These are phyloP conservation scores for Paecilomyces variotii DNA, from an alignment of 2,329 filamentous ascomycete genomes.

Conservation along the genomic window DNA sequence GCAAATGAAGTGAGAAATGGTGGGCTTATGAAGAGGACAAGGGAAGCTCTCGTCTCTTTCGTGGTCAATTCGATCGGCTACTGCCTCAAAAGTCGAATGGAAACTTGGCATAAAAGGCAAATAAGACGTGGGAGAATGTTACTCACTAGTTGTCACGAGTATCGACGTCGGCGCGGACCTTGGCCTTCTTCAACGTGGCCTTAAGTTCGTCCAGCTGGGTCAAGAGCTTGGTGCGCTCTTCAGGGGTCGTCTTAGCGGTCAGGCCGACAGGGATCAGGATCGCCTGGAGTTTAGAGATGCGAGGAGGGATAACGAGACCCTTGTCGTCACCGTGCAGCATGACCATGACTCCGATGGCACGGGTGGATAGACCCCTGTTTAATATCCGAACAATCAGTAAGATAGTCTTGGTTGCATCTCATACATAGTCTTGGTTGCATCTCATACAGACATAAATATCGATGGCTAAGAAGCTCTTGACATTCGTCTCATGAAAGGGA, in stretches of 20 bases:
- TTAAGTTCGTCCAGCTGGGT: not conserved
- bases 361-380: not conserved
- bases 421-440: not conserved
- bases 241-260: not conserved
- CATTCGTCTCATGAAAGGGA: not conserved
- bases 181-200: not conserved
- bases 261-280: not conserved
- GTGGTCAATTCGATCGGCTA: not conserved
- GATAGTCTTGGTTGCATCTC: not conserved
- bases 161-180: not conserved
- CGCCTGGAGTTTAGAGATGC: not conserved
- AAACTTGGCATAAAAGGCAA: not conserved
- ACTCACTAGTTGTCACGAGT: not conserved
- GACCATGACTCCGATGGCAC: not conserved
- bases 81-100: not conserved
- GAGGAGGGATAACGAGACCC: not conserved
- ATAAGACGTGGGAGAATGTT: not conserved
- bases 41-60: not conserved
- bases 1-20: not conserved
- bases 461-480: not conserved
- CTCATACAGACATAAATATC: not conserved
- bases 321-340: not conserved
- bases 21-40: not conserved
- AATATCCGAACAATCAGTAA: not conserved
- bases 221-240: not conserved